Evolutionary conservation across 2,329 filamentous ascomycete genomes (phyloP).

Genomic region (Anisogramma anomala): DNA sequence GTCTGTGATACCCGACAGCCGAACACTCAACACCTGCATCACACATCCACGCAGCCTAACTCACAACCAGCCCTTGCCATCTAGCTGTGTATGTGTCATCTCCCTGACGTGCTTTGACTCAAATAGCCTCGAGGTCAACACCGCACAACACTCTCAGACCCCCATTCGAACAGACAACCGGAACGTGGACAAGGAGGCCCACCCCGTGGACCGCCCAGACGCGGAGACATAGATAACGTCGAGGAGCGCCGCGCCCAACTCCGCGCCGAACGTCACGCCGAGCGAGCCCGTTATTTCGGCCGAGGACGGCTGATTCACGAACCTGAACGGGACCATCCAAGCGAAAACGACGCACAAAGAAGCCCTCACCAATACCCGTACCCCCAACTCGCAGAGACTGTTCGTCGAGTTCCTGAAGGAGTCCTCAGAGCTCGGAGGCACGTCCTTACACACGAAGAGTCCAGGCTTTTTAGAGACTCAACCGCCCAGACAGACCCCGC

Average conservation of each 20-base stretch:
- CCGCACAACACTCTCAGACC: background rate
- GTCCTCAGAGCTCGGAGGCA: background rate
- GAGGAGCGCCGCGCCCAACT: background rate
- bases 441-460: background rate
- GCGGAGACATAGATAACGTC: background rate
- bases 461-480: slow-evolving; percentile 1
- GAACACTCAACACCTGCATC: background rate
- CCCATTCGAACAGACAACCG: background rate
- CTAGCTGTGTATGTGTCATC: background rate
- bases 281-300: background rate
- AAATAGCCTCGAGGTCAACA: slow-evolving; percentile 3
- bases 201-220: background rate
- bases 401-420: background rate
- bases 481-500: background rate
- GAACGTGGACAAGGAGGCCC: background rate
- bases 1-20: background rate
- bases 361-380: background rate
- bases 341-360: background rate
- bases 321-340: background rate
- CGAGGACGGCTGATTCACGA: background rate
- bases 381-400: background rate
- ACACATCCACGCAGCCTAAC: background rate
- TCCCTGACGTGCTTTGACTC: background rate
- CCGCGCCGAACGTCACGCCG: background rate
- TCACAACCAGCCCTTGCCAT: background rate